Conservation (phyloP, 192 early-diverging fungal genomes). For the Chytriomyces hyalinus region DNA sequence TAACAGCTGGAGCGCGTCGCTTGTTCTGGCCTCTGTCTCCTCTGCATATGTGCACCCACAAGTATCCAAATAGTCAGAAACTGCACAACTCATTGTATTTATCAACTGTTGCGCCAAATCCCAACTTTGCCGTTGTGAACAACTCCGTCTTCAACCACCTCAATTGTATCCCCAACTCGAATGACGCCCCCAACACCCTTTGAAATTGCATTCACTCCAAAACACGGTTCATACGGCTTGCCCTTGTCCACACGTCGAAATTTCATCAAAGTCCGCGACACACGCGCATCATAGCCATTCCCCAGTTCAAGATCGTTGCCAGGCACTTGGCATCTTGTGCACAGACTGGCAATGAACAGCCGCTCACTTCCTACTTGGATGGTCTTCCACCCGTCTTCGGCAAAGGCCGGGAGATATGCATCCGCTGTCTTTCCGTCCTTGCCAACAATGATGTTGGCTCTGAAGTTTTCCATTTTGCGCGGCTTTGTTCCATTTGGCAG, state of each 20-base stretch:
- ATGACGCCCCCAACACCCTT: constrained; percentile 26
- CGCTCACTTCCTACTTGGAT: constrained; percentile 47
- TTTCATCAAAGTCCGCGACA: constrained; percentile 37
- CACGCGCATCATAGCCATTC: constrained; percentile 27
- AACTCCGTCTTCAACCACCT: constrained; percentile 22
- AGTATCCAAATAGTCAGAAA: not conserved
- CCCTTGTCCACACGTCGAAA: constrained; percentile 47
- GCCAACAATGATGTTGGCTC: constrained; percentile 72
- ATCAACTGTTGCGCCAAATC: constrained; percentile 37
- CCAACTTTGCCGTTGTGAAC: constrained; percentile 40
- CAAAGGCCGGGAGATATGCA: constrained; percentile 51
- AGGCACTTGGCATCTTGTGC: constrained; percentile 52
- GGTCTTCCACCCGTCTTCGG: constrained; percentile 73
- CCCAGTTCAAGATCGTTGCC: constrained; percentile 45
- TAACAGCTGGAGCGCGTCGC: too few species aligned
- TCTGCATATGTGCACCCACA: too few species aligned
- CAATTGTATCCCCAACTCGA: constrained; percentile 39
- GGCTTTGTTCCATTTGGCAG: constrained; percentile 38
- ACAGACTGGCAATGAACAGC: constrained; percentile 43
- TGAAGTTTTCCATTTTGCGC: constrained; percentile 59
- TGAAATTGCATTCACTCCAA: constrained; percentile 52
- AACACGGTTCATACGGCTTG: constrained; percentile 41
- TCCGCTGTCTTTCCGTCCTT: constrained; percentile 38
- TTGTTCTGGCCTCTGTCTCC: too few species aligned
- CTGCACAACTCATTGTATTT: constrained; percentile 8